Evolutionary conservation across 2,329 filamentous ascomycete species (phyloP).

Genomic region (Paraconiothyrium brasiliense): DNA sequence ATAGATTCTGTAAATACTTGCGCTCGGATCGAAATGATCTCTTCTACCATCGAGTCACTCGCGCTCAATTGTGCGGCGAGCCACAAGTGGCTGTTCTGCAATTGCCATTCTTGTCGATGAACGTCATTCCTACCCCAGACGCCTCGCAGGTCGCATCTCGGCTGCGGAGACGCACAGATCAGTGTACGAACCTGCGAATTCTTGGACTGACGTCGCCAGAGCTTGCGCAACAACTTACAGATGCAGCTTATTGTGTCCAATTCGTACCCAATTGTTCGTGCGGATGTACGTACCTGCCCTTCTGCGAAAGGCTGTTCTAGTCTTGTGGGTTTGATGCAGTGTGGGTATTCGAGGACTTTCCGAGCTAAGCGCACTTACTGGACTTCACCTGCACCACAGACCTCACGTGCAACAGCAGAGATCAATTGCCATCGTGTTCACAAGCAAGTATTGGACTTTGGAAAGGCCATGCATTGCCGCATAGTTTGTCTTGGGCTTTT

Average conservation of each 20-base stretch:
- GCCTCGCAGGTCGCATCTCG: not conserved
- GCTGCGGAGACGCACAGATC: constrained; percentile 16
- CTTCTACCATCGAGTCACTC: not conserved
- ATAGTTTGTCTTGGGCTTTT: not conserved
- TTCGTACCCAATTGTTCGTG: not conserved
- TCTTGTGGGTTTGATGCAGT: not conserved
- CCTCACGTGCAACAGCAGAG: not conserved
- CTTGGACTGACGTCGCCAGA: constrained; percentile 7
- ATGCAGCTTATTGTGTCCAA: not conserved
- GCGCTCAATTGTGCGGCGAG: not conserved
- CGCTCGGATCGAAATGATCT: not conserved
- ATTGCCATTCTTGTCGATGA: not conserved
- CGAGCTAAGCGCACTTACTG: not conserved
- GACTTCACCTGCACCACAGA: not conserved
- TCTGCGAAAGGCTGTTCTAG: not conserved
- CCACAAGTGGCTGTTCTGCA: not conserved
- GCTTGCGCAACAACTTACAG: not conserved
- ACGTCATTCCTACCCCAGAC: constrained; percentile 15
- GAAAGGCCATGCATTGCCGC: not conserved
- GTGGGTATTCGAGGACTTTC: not conserved
- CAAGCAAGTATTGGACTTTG: not conserved
- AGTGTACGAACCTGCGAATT: not conserved
- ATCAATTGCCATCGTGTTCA: not conserved
- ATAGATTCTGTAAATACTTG: constrained; percentile 23
- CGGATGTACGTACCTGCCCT: not conserved